Evolutionary conservation across 129 eudicot genomes (phyloP).

Genomic region (Smallanthus sonchifolius): DNA sequence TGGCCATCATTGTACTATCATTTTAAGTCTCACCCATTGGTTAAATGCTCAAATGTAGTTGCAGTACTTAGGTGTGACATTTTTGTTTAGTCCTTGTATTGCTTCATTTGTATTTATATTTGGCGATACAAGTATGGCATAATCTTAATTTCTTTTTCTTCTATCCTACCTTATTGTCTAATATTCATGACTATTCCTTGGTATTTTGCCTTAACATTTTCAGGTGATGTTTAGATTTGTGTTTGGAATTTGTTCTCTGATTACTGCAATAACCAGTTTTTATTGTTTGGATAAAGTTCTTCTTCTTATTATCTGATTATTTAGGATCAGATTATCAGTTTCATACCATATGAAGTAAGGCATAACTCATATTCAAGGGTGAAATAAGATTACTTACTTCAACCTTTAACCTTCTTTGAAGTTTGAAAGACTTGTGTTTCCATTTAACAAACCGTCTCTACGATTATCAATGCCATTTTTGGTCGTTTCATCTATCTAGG

Average conservation of each 20-base stretch:
- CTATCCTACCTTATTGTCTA: neutral
- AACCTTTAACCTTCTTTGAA: too few relatives aligned
- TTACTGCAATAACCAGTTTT: neutral
- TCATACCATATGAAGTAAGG: neutral
- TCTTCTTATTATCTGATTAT: neutral
- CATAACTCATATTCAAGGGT: too few relatives aligned
- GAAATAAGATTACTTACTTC: too few relatives aligned
- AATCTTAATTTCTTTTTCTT: neutral
- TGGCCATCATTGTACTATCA: neutral
- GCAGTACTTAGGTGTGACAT: neutral
- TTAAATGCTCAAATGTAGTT: neutral
- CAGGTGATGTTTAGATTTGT: neutral
- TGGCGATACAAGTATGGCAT: neutral
- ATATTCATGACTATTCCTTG: constrained; percentile 4
- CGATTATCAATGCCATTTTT: too few relatives aligned
- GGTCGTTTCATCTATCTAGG: too few relatives aligned
- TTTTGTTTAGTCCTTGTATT: constrained; percentile 2
- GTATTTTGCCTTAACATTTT: neutral
- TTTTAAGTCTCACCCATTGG: neutral
- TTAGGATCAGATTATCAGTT: neutral
- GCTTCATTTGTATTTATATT: neutral
- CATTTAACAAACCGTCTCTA: too few relatives aligned
- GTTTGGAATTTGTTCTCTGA: neutral
- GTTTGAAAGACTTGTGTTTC: too few relatives aligned
- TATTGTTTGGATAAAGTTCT: neutral